phyloP scores from a whole-genome alignment of 2,329 filamentous ascomycete species.

The Bipolaris victoriae region DNA sequence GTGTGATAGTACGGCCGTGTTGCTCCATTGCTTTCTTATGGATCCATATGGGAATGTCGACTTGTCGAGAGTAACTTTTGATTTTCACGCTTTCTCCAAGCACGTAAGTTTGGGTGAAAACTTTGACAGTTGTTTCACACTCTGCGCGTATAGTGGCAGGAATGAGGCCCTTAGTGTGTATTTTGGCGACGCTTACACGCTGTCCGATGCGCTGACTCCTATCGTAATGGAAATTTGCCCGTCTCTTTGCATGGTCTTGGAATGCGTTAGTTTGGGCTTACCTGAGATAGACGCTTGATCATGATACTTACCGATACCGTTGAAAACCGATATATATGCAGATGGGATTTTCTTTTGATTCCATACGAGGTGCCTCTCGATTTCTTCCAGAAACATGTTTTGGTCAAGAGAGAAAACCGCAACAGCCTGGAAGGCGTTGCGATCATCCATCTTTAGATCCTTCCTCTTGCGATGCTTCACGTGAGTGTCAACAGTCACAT shows the following conservation, averaged over 20 bases:
- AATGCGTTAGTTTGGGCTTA: background rate
- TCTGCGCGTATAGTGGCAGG: background rate
- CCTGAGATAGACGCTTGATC: no score
- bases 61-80: background rate
- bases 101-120: background rate
- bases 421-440: constrained; percentile 26
- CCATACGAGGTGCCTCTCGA: constrained; percentile 1
- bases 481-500: constrained; percentile 18
- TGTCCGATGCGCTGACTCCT: constrained; percentile 1
- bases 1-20: background rate
- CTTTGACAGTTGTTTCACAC: background rate
- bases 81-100: background rate
- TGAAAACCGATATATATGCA: constrained; percentile 20
- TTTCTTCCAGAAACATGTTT: constrained; percentile 16
- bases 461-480: constrained; percentile 12
- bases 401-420: constrained; percentile 14
- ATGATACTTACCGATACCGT: constrained; percentile 10
- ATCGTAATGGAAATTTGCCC: background rate
- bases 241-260: background rate
- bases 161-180: background rate
- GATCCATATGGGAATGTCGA: background rate
- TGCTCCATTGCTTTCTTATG: background rate
- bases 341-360: constrained; percentile 19
- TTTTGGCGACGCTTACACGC: background rate
- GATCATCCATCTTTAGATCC: constrained; percentile 5